These are phyloP conservation scores for Gossypium bickii DNA, from an alignment of 345 rosid genomes.

Conservation along the genomic window DNA sequence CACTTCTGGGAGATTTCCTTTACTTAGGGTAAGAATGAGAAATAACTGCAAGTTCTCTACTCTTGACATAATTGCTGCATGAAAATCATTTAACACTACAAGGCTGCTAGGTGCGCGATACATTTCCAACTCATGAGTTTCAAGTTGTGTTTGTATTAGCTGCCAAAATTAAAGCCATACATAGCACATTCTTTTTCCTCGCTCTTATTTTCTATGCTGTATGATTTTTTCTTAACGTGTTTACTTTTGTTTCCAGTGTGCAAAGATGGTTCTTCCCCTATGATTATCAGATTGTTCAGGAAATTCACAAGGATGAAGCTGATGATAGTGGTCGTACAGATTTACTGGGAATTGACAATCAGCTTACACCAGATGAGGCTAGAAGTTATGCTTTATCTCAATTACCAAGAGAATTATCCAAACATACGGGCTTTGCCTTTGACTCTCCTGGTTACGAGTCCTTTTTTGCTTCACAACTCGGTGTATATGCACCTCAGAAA, in stretches of 20 bases:
- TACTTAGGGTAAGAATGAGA: conserved; percentile 59
- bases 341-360: conserved; percentile 50
- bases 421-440: conserved; percentile 91
- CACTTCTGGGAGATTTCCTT: conserved; percentile 91
- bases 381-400: conserved; percentile 82
- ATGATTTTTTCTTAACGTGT: conserved; percentile 6
- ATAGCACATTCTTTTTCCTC: not conserved
- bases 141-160: not conserved
- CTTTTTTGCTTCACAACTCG: conserved; percentile 89
- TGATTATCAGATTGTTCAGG: conserved; percentile 92
- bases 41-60: conserved; percentile 10
- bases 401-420: conserved; percentile 85
- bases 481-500: conserved; percentile 84
- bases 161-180: not conserved
- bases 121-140: not conserved
- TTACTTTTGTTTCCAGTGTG: conserved; percentile 34
- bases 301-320: conserved; percentile 69
- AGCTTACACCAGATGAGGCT: conserved; percentile 71
- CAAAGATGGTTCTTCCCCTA: conserved; percentile 97
- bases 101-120: not conserved
- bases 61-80: not conserved
- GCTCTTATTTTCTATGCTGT: not conserved
- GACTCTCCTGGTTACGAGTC: conserved; percentile 98
- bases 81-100: not conserved
- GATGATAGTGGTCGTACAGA: conserved; percentile 46